Evolutionary conservation across 2,329 filamentous ascomycete genomes (phyloP).

Genomic region (Emergomyces africanus): DNA sequence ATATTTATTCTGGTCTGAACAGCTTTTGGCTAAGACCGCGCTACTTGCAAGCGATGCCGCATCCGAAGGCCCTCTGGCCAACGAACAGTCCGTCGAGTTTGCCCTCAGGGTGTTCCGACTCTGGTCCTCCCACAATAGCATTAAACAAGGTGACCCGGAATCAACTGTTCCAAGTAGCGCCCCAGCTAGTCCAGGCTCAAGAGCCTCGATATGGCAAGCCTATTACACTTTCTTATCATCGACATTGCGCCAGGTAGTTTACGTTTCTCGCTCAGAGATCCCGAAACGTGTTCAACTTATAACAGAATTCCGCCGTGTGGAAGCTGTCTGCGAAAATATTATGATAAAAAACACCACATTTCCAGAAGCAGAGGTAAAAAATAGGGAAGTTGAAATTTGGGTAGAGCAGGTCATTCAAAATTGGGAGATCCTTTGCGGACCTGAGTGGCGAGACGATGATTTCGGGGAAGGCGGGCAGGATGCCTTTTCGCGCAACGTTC

Average conservation of each 20-base stretch:
- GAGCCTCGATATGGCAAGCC: slow-evolving; percentile 58
- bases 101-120: slow-evolving; percentile 38
- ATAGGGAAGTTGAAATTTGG: slow-evolving; percentile 70
- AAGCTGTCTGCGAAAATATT: slow-evolving; percentile 65
- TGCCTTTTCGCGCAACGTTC: slow-evolving; percentile 58
- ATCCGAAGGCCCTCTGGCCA: slow-evolving; percentile 11
- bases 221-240: slow-evolving; percentile 71
- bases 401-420: slow-evolving; percentile 68
- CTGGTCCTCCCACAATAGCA: slow-evolving; percentile 28
- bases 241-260: slow-evolving; percentile 48
- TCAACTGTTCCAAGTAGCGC: slow-evolving; percentile 12
- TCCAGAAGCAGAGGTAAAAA: slow-evolving; percentile 67
- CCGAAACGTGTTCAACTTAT: slow-evolving; percentile 51
- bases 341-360: slow-evolving; percentile 70
- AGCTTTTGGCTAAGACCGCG: slow-evolving; percentile 62
- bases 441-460: slow-evolving; percentile 67
- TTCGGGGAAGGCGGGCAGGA: slow-evolving; percentile 70
- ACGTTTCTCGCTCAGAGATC: slow-evolving; percentile 13
- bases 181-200: slow-evolving; percentile 15
- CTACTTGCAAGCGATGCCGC: slow-evolving; percentile 50
- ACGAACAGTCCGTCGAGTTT: slow-evolving; percentile 20
- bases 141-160: slow-evolving; percentile 19
- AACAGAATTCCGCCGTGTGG: slow-evolving; percentile 65
- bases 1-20: slow-evolving; percentile 65
- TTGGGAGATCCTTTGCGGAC: slow-evolving; percentile 70